These are phyloP conservation scores for Cordyceps cateniannulata DNA, from an alignment of 2,329 filamentous ascomycete genomes.

Conservation along the genomic window DNA sequence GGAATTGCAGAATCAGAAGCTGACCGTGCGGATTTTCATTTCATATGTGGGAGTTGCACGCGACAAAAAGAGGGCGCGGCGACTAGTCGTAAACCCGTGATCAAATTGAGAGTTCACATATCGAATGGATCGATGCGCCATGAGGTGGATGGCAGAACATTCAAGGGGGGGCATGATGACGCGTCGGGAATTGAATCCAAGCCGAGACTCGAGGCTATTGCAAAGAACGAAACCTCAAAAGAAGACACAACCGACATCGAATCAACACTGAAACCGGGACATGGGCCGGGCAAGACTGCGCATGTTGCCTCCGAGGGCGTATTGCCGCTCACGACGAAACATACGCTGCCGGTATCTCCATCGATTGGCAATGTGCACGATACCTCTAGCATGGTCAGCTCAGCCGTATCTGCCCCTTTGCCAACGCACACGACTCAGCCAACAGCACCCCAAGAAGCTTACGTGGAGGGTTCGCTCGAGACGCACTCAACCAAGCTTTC, in stretches of 20 bases:
- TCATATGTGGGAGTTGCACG: constrained; percentile 74
- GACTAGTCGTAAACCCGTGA: constrained; percentile 40
- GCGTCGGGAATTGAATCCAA: not conserved
- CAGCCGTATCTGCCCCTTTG: not conserved
- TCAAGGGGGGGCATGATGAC: not conserved
- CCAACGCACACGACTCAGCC: not conserved
- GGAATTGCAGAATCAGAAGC: constrained; percentile 72
- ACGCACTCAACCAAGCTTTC: not conserved
- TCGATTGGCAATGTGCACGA: not conserved
- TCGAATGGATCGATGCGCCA: not conserved
- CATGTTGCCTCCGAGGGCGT: not conserved
- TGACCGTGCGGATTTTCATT: constrained; percentile 80
- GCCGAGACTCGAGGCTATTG: too few relatives aligned
- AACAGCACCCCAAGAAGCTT: not conserved
- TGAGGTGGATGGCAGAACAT: not conserved
- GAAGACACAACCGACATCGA: not conserved
- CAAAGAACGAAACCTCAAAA: not conserved
- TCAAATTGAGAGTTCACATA: constrained; percentile 46
- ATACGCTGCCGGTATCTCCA: not conserved
- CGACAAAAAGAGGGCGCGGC: constrained; percentile 60
- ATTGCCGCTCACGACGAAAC: not conserved
- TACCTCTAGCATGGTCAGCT: not conserved
- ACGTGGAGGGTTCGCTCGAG: not conserved
- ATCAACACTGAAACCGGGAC: not conserved
- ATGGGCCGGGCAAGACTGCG: not conserved